Percentiles rank a stretch among this genome's conserved stretches.
phyloP scores from a whole-genome alignment of 2,329 filamentous ascomycete genomes.

The Capronia americana region DNA sequence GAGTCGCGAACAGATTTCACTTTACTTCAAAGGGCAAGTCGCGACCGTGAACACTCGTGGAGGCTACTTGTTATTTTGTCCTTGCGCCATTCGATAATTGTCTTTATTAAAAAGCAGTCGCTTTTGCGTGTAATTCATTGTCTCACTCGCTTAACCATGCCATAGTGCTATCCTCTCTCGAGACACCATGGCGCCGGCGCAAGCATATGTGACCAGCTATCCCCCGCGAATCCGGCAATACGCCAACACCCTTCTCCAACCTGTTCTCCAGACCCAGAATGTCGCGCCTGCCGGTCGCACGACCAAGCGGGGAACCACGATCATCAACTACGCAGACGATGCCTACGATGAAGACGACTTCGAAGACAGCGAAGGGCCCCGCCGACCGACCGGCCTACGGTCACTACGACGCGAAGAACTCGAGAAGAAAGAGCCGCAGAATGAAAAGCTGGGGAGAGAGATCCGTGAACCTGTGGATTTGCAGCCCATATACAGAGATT shows the following conservation, averaged over 20 bases:
- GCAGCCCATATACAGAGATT: conserved; percentile 92
- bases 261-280: conserved; percentile 75
- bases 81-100: background rate
- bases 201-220: conserved; percentile 90
- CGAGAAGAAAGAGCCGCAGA: conserved; percentile 67
- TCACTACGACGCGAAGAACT: conserved; percentile 80
- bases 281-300: conserved; percentile 74
- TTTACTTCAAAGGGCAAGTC: background rate
- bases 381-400: conserved; percentile 77
- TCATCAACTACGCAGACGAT: conserved; percentile 98
- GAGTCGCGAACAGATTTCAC: background rate
- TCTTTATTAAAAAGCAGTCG: background rate
- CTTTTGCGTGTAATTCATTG: background rate
- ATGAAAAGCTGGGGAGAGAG: conserved; percentile 84
- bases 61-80: background rate
- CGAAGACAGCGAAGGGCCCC: conserved; percentile 69
- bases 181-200: conserved; percentile 64
- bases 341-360: conserved; percentile 79
- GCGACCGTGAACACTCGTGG: background rate
- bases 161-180: conserved; percentile 17
- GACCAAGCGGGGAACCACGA: conserved; percentile 95
- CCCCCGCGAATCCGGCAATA: conserved; percentile 88
- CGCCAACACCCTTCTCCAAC: conserved; percentile 88
- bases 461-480: conserved; percentile 77
- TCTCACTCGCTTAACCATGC: conserved; percentile 21